phyloP scores from a whole-genome alignment of 179 eudicot genomes.

The Actinidia arguta region DNA sequence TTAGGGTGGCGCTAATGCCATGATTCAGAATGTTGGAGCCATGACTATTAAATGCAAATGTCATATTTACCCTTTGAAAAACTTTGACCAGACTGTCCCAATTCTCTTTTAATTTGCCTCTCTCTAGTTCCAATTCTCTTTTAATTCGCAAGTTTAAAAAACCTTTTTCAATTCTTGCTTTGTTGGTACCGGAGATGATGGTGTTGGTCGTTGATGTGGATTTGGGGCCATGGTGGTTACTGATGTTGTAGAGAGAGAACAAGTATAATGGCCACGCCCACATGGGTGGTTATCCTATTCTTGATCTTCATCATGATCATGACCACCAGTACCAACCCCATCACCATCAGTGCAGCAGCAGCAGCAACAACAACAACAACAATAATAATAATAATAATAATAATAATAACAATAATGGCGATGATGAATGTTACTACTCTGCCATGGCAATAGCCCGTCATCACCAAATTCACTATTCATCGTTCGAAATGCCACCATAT shows the following conservation, averaged over 20 bases:
- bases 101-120: not conserved
- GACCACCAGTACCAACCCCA: not conserved
- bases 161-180: too few species aligned
- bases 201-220: too few species aligned
- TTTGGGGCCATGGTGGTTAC: too few species aligned
- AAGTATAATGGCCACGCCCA: too few species aligned
- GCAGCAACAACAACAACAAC: too few species aligned
- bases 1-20: not conserved
- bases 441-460: not conserved
- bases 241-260: too few species aligned
- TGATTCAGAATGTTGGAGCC: not conserved
- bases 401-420: too few species aligned
- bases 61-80: too few species aligned
- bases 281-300: too few species aligned
- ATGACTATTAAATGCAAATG: not conserved
- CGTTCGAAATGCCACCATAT: not conserved
- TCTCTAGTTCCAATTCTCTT: not conserved
- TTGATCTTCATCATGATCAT: not conserved
- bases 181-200: too few species aligned
- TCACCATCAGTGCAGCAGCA: not conserved
- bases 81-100: too few species aligned
- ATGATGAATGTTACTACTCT: not conserved
- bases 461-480: conserved; percentile 7
- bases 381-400: conserved; percentile 3
- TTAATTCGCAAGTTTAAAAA: not conserved